These are phyloP conservation scores for Penicillium atrosanguineum DNA, from an alignment of 495 filamentous ascomycete genomes.

Conservation along the genomic window DNA sequence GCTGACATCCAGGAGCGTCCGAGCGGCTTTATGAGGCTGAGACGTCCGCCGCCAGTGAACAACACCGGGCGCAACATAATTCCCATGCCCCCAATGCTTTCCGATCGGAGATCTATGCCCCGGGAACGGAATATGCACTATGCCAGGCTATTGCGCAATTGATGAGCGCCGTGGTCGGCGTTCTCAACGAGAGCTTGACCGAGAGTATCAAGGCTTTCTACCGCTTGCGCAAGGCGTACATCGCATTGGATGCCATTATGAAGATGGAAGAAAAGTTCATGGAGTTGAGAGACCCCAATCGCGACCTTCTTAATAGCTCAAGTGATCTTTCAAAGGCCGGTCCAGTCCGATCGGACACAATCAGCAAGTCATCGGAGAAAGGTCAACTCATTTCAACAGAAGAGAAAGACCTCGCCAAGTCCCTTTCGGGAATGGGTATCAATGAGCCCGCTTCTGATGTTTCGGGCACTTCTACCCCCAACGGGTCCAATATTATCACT, in stretches of 20 bases:
- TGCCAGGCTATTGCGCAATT: conserved; percentile 78
- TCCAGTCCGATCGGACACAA: conserved; percentile 12
- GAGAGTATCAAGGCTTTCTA: conserved; percentile 92
- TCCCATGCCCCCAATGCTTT: conserved; percentile 46
- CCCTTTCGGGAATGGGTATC: conserved; percentile 34
- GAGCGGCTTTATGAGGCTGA: conserved; percentile 76
- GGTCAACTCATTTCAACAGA: not conserved
- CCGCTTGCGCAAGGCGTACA: conserved; percentile 85
- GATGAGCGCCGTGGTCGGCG: conserved; percentile 83
- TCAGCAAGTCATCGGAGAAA: conserved; percentile 13
- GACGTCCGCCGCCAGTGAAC: conserved; percentile 70
- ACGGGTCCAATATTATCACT: conserved; percentile 31
- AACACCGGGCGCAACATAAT: conserved; percentile 63
- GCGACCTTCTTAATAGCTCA: conserved; percentile 8
- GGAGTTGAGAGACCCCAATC: conserved; percentile 29
- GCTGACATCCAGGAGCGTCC: conserved; percentile 51
- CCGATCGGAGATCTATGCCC: conserved; percentile 66
- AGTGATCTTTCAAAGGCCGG: conserved; percentile 16
- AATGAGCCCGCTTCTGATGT: conserved; percentile 11
- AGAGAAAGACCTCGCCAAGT: conserved; percentile 22
- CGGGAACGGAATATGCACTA: conserved; percentile 82
- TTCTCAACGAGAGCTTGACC: conserved; percentile 89
- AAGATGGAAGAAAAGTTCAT: conserved; percentile 61
- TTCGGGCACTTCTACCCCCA: conserved; percentile 21
- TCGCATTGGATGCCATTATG: conserved; percentile 74